phyloP scores from a whole-genome alignment of 2,329 filamentous ascomycete species.

The Penicillium brasilianum region DNA sequence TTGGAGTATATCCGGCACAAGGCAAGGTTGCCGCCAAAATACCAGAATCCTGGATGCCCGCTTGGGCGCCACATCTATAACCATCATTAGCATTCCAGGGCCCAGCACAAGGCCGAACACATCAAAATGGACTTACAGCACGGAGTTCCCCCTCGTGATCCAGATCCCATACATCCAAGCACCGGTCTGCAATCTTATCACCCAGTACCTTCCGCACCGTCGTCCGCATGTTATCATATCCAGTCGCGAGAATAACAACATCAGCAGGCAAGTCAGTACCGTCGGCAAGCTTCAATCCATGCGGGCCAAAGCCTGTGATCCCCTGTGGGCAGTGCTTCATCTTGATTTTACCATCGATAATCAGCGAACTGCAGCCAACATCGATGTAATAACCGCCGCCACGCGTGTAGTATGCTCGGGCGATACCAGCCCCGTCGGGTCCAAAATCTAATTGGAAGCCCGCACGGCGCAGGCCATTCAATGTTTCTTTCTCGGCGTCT shows the following conservation, averaged over 20 bases:
- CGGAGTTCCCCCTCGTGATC: constrained; percentile 52
- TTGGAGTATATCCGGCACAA: constrained; percentile 66
- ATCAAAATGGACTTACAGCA: not conserved
- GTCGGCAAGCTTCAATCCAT: constrained; percentile 58
- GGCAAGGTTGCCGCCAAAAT: constrained; percentile 68
- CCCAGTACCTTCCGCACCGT: constrained; percentile 67
- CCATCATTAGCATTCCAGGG: not conserved
- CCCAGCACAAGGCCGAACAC: not conserved
- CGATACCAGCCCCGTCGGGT: constrained; percentile 49
- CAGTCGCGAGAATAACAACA: constrained; percentile 67
- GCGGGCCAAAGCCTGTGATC: constrained; percentile 56
- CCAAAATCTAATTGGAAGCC: constrained; percentile 53
- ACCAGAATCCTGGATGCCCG: constrained; percentile 69
- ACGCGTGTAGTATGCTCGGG: constrained; percentile 52
- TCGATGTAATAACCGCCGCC: constrained; percentile 66
- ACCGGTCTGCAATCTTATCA: constrained; percentile 62
- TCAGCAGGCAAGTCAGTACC: constrained; percentile 64
- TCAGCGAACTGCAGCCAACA: constrained; percentile 59
- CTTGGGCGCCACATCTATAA: constrained; percentile 58
- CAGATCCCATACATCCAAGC: constrained; percentile 66
- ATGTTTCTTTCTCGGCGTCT: constrained; percentile 48
- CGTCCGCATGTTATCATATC: constrained; percentile 71
- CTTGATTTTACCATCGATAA: constrained; percentile 64
- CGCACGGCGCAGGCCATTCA: constrained; percentile 53
- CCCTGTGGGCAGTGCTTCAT: constrained; percentile 62